Conservation (phyloP, 2,329 filamentous ascomycete genomes). For the Leptoxyphium fumago region DNA sequence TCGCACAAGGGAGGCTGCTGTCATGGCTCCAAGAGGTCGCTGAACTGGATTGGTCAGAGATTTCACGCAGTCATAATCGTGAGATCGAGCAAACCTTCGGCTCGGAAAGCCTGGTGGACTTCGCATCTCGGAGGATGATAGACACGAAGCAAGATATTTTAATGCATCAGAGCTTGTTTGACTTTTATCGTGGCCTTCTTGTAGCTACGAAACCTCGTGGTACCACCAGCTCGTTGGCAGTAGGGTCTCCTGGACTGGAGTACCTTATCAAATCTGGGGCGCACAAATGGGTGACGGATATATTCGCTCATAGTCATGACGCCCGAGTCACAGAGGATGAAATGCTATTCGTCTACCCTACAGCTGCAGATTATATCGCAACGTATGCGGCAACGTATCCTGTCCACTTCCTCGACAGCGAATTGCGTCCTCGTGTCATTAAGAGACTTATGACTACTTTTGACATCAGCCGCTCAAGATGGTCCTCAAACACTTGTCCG, state of each 20-base stretch:
- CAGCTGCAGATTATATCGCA: conserved; percentile 42
- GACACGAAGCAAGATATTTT: conserved; percentile 41
- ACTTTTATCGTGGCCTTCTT: conserved; percentile 42
- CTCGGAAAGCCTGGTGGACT: conserved; percentile 37
- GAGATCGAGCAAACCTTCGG: conserved; percentile 34
- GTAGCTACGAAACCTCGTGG: conserved; percentile 16
- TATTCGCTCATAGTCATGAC: conserved; percentile 36
- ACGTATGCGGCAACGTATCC: conserved; percentile 41
- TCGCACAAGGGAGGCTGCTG: conserved; percentile 46
- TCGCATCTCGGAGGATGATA: conserved; percentile 40
- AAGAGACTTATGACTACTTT: conserved; percentile 33
- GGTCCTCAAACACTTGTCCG: conserved; percentile 40
- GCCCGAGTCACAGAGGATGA: conserved; percentile 34
- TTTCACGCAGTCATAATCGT: conserved; percentile 35
- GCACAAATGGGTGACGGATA: conserved; percentile 35
- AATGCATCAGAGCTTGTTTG: conserved; percentile 44
- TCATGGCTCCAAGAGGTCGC: conserved; percentile 42
- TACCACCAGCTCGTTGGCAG: conserved; percentile 1
- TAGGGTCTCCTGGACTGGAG: conserved; percentile 25
- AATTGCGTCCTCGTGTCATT: conserved; percentile 30
- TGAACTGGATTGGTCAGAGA: conserved; percentile 38
- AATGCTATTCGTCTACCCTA: conserved; percentile 37
- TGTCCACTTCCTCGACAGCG: conserved; percentile 37
- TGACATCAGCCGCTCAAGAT: conserved; percentile 29
- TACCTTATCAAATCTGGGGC: conserved; percentile 38